phyloP scores from a whole-genome alignment of 805 yeast species.

The Metschnikowia kunwiensis region DNA sequence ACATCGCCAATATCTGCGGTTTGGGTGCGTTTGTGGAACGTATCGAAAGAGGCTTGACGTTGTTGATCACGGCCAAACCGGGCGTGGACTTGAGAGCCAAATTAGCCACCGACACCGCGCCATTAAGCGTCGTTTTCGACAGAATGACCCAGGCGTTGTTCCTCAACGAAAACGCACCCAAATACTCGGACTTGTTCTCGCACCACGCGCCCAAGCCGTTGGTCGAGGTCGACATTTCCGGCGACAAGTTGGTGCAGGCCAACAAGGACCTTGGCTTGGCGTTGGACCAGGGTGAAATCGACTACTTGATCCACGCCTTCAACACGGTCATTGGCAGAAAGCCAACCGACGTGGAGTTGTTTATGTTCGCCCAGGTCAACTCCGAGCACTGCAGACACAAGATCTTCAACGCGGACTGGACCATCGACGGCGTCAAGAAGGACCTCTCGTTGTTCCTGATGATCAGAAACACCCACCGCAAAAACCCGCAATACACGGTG shows the following conservation, averaged over 20 bases:
- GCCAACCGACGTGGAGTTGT: slow-evolving; percentile 96
- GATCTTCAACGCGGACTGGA: slow-evolving; percentile 98
- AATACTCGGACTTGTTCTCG: slow-evolving; percentile 67
- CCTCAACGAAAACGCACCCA: slow-evolving; percentile 56
- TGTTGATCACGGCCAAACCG: slow-evolving; percentile 51
- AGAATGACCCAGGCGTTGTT: slow-evolving; percentile 88
- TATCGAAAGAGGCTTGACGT: slow-evolving; percentile 85
- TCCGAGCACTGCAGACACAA: slow-evolving; percentile 99
- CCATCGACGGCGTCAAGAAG: slow-evolving; percentile 77
- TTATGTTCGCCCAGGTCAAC: slow-evolving; percentile 99
- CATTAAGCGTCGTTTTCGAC: slow-evolving; percentile 71
- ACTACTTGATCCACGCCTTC: slow-evolving; percentile 81
- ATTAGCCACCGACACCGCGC: slow-evolving; percentile 37
- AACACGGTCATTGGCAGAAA: slow-evolving; percentile 72
- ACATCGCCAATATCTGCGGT: slow-evolving; percentile 87
- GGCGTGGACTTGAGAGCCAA: slow-evolving; percentile 64
- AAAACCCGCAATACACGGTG: slow-evolving; percentile 76
- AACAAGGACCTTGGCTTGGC: slow-evolving; percentile 88
- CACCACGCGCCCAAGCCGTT: slow-evolving; percentile 81
- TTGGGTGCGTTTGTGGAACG: slow-evolving; percentile 67
- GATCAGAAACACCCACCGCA: slow-evolving; percentile 90
- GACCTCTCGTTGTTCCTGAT: slow-evolving; percentile 79
- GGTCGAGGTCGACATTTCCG: slow-evolving; percentile 64
- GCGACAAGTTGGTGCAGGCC: slow-evolving; percentile 65
- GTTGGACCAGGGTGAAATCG: slow-evolving; percentile 90